A percentile compares a stretch with the other conserved stretches of the same genome.
These are phyloP conservation scores for Podaxis sp. DNA, from an alignment of 768 basidiomycete species.

Conservation along the genomic window DNA sequence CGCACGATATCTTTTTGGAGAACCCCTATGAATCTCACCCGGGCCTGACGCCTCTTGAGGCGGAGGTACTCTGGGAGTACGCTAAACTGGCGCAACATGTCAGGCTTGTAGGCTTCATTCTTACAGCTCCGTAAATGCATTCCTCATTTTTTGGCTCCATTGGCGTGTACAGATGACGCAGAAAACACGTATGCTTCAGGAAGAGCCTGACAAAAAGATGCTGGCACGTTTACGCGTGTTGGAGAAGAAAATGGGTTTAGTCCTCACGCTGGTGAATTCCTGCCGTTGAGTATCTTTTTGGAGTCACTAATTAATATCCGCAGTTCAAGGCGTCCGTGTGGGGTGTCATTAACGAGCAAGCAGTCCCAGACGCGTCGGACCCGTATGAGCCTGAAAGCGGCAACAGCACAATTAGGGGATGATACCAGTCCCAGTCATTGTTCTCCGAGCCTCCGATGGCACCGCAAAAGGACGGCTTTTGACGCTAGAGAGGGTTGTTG, in stretches of 20 bases:
- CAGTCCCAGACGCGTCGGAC: slow-evolving; percentile 30
- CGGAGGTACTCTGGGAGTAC: slow-evolving; percentile 90
- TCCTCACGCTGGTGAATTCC: slow-evolving; percentile 78
- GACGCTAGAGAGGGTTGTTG: too few relatives aligned
- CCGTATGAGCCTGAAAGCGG: slow-evolving; percentile 22
- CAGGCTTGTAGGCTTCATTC: slow-evolving; percentile 56
- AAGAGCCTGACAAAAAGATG: slow-evolving; percentile 77
- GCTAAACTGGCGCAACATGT: slow-evolving; percentile 82
- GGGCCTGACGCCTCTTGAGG: slow-evolving; percentile 64
- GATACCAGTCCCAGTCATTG: slow-evolving; percentile 6
- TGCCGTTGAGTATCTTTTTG: not conserved
- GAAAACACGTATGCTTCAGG: slow-evolving; percentile 68
- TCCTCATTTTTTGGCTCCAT: not conserved
- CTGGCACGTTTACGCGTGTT: slow-evolving; percentile 74
- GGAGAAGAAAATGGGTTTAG: slow-evolving; percentile 94
- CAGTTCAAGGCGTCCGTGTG: slow-evolving; percentile 97
- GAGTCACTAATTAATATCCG: slow-evolving; percentile 2
- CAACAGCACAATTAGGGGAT: slow-evolving; percentile 29
- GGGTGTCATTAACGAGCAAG: slow-evolving; percentile 87
- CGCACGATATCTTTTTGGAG: slow-evolving; percentile 43
- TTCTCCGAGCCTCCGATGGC: not conserved
- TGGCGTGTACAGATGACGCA: slow-evolving; percentile 49
- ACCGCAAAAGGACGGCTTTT: too few relatives aligned
- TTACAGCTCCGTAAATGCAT: not conserved
- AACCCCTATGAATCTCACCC: slow-evolving; percentile 80